Evolutionary conservation across 768 basidiomycete species (phyloP).

Genomic region (Lactarius akahatsu): DNA sequence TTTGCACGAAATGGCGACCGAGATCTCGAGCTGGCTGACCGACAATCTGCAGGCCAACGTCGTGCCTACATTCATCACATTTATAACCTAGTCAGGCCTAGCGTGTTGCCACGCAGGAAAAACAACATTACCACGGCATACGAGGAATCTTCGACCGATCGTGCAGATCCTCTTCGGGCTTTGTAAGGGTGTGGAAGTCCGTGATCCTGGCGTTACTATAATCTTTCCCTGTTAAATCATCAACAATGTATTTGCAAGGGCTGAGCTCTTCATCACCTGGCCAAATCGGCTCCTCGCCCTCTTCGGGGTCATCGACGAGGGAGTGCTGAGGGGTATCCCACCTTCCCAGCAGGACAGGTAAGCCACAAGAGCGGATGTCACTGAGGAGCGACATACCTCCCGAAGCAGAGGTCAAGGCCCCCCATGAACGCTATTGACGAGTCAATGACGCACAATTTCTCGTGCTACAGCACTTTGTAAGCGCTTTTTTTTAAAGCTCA

Average conservation of each 20-base stretch:
- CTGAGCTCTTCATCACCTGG: constrained; percentile 53
- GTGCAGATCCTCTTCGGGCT: constrained; percentile 94
- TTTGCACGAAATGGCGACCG: constrained; percentile 90
- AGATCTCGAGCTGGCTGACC: constrained; percentile 96
- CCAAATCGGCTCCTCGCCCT: constrained; percentile 74
- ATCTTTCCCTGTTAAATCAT: constrained; percentile 73
- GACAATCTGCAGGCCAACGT: constrained; percentile 92
- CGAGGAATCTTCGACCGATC: constrained; percentile 85
- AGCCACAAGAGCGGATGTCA: constrained; percentile 10
- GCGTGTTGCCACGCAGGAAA: constrained; percentile 29
- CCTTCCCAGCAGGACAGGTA: constrained; percentile 37
- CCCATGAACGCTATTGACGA: constrained; percentile 98
- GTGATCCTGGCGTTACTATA: constrained; percentile 86
- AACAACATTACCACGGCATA: constrained; percentile 80
- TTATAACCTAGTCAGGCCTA: not conserved
- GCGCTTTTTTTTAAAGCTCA: not conserved
- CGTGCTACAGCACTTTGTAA: constrained; percentile 58
- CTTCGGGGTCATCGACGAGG: constrained; percentile 79
- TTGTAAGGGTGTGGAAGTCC: constrained; percentile 84
- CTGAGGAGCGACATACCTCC: constrained; percentile 47
- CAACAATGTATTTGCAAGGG: not conserved
- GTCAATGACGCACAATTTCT: constrained; percentile 97
- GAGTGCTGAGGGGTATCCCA: constrained; percentile 98
- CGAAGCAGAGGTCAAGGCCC: constrained; percentile 92
- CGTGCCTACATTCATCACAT: constrained; percentile 64